These are phyloP conservation scores for Rhinocladiella mackenziei DNA, from an alignment of 2,329 filamentous ascomycete species.

Conservation along the genomic window DNA sequence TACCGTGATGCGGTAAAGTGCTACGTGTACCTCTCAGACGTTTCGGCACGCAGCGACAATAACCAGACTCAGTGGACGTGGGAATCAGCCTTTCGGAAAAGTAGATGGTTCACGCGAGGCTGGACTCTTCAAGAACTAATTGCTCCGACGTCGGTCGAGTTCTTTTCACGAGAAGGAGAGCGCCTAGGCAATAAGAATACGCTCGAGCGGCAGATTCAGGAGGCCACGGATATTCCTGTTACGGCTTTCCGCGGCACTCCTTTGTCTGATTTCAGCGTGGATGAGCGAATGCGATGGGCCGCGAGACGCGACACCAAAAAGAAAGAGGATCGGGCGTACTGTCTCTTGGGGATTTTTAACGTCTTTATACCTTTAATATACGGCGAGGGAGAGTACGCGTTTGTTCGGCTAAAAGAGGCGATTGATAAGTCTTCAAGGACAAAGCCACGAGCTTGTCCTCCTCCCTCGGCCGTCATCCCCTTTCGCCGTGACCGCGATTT, in stretches of 20 bases:
- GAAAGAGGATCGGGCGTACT: conserved; percentile 18
- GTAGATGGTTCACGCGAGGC: conserved; percentile 14
- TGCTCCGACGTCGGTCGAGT: conserved; percentile 15
- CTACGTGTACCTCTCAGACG: conserved; percentile 6
- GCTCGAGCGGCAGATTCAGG: conserved; percentile 10
- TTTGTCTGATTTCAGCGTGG: not conserved
- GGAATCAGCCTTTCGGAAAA: conserved; percentile 7
- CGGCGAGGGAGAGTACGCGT: conserved; percentile 30
- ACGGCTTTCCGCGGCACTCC: conserved; percentile 4
- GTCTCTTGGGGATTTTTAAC: conserved; percentile 30
- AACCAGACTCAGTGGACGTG: not conserved
- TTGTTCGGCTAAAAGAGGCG: conserved; percentile 27
- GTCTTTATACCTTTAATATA: conserved; percentile 34
- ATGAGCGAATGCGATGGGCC: conserved; percentile 27
- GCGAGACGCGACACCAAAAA: conserved; percentile 24
- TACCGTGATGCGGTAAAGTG: conserved; percentile 24
- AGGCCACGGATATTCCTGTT: conserved; percentile 15
- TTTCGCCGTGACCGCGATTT: no score
- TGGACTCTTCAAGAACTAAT: conserved; percentile 22
- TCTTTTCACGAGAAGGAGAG: conserved; percentile 14
- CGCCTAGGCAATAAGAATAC: conserved; percentile 8
- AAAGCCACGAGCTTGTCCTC: no score
- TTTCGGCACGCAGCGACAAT: not conserved
- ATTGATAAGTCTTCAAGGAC: no score
- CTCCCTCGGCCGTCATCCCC: no score